phyloP scores from a whole-genome alignment of 1,284 basidiomycete species.

The Ganoderma sinense region DNA sequence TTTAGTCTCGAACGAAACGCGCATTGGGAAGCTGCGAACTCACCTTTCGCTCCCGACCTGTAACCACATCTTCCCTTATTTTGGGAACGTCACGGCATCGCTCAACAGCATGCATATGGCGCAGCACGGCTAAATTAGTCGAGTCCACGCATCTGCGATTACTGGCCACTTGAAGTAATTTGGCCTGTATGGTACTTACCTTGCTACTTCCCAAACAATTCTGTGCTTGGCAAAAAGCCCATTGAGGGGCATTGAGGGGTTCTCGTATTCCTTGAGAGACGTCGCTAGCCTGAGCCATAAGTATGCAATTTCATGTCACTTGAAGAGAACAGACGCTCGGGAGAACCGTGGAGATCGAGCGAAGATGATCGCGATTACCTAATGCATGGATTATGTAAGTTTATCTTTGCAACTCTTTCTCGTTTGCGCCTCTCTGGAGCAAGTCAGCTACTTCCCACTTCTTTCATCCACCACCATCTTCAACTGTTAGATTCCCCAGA shows the following conservation, averaged over 20 bases:
- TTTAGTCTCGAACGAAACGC: neutral
- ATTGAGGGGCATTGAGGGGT: too few species aligned
- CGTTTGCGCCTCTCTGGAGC: slow-evolving; percentile 34
- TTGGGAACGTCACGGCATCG: neutral
- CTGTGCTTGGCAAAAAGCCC: too few species aligned
- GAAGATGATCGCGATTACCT: slow-evolving; percentile 36
- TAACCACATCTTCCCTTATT: neutral
- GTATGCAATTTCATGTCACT: too few species aligned
- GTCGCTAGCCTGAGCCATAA: too few species aligned
- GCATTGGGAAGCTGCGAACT: neutral
- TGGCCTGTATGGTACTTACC: neutral
- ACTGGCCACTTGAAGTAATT: neutral
- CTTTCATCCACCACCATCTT: slow-evolving; percentile 38
- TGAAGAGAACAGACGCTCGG: neutral
- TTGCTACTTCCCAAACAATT: neutral
- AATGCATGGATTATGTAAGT: slow-evolving; percentile 35
- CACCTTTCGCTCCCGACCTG: neutral
- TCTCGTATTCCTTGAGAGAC: too few species aligned
- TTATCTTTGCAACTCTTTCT: slow-evolving; percentile 34
- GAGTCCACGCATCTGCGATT: neutral
- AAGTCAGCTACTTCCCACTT: slow-evolving; percentile 30
- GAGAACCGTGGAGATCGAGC: slow-evolving; percentile 22
- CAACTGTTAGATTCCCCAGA: slow-evolving; percentile 42
- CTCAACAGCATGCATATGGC: neutral
- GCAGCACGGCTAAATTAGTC: neutral